Evolutionary conservation across 441 rosid species (phyloP).

Genomic region (Adansonia gregorii): DNA sequence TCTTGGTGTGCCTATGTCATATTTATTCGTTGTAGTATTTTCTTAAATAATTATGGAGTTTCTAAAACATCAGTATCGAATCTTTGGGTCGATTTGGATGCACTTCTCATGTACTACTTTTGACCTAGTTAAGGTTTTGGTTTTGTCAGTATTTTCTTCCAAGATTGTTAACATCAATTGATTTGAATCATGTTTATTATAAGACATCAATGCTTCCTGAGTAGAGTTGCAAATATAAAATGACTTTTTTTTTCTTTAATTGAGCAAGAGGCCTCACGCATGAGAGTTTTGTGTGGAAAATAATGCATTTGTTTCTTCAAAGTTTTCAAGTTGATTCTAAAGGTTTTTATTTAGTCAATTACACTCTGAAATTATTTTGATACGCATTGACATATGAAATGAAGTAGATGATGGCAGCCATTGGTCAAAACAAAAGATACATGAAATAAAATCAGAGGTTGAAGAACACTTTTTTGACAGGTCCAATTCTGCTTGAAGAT

Average conservation of each 20-base stretch:
- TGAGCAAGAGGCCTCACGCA: too few species aligned
- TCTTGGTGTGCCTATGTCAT: background rate
- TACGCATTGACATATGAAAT: background rate
- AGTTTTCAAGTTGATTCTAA: slow-evolving; percentile 2
- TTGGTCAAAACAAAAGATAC: background rate
- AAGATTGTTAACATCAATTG: background rate
- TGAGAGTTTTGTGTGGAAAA: background rate
- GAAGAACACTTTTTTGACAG: slow-evolving; percentile 40
- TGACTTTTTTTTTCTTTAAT: background rate
- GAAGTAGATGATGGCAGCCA: background rate
- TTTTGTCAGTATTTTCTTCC: background rate
- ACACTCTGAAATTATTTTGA: background rate
- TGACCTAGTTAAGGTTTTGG: slow-evolving; percentile 6
- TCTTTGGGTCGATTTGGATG: background rate
- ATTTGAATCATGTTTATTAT: background rate
- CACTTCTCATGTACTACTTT: background rate
- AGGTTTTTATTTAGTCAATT: background rate
- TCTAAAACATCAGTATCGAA: background rate
- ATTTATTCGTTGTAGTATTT: background rate
- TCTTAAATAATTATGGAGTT: background rate
- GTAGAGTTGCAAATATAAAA: too few species aligned
- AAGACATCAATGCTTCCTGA: background rate
- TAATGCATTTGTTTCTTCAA: background rate
- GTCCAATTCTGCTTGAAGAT: slow-evolving; percentile 93
- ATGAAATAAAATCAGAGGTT: slow-evolving; percentile 2